Evolutionary conservation across 208 protist species (phyloP).

Genomic region (Kentomonas sorsogonicus): DNA sequence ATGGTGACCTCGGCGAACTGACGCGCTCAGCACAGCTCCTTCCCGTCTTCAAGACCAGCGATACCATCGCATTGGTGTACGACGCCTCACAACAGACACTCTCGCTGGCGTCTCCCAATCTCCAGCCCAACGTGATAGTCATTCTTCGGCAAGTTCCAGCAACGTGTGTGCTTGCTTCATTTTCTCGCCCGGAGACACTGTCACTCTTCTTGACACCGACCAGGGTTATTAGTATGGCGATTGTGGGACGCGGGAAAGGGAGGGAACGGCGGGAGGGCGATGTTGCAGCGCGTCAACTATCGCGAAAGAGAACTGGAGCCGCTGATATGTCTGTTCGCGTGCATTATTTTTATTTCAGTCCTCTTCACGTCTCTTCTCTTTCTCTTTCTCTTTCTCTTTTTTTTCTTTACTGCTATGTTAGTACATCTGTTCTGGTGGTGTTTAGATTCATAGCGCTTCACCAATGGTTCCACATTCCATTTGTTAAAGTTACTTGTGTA

Average conservation of each 20-base stretch:
- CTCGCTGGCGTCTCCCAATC: constrained; percentile 44
- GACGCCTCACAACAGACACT: constrained; percentile 33
- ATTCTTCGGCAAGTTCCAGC: constrained; percentile 40
- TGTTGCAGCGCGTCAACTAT: not conserved
- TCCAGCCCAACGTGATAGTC: constrained; percentile 40
- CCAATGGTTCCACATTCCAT: too few relatives aligned
- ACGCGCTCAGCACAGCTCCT: constrained; percentile 34
- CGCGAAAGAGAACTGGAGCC: not conserved
- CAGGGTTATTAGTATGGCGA: too few relatives aligned
- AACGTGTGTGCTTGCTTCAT: constrained; percentile 74
- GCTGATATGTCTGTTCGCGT: not conserved
- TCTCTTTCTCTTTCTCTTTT: constrained; percentile 13
- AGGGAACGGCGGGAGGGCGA: too few relatives aligned
- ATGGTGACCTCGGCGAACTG: constrained; percentile 48
- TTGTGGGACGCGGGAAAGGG: too few relatives aligned
- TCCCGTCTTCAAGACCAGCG: constrained; percentile 54
- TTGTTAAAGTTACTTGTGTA: too few relatives aligned
- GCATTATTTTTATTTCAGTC: constrained; percentile 10
- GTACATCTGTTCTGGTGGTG: too few relatives aligned
- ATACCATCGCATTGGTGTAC: constrained; percentile 57
- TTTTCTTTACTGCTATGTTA: constrained; percentile 9
- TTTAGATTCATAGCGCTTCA: too few relatives aligned
- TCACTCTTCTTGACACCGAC: too few relatives aligned
- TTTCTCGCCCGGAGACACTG: constrained; percentile 65
- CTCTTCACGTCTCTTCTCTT: constrained; percentile 11